Percentiles rank a stretch among this genome's conserved stretches.
Conservation (phyloP, 768 basidiomycete genomes). For the Rhizopogon vulgaris region DNA sequence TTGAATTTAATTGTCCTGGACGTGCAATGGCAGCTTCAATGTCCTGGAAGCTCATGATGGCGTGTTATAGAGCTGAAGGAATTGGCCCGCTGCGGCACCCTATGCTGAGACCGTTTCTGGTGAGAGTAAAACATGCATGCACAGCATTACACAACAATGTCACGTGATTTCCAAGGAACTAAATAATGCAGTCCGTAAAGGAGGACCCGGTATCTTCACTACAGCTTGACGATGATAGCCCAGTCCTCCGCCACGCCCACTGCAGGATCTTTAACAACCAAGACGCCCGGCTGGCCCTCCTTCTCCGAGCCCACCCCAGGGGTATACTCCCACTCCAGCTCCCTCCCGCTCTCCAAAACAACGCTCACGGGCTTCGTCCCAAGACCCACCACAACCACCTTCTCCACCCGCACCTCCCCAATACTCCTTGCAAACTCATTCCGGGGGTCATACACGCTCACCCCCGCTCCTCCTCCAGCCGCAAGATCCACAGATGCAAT, state of each 20-base stretch:
- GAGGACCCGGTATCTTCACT: neutral
- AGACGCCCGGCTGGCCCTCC: constrained; percentile 59
- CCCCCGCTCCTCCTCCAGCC: constrained; percentile 39
- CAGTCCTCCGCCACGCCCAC: constrained; percentile 57
- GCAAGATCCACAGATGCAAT: constrained; percentile 51
- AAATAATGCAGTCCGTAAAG: neutral
- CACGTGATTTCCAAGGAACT: too few relatives aligned
- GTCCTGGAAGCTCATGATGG: constrained; percentile 45
- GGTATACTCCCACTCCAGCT: constrained; percentile 64
- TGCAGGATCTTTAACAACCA: constrained; percentile 74
- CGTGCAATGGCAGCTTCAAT: constrained; percentile 39
- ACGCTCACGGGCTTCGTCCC: constrained; percentile 55
- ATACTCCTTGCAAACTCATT: constrained; percentile 72
- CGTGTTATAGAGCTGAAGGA: neutral
- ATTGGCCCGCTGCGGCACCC: neutral
- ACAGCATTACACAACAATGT: too few relatives aligned
- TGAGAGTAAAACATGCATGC: too few relatives aligned
- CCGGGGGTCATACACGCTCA: constrained; percentile 41
- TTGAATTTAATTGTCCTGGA: constrained; percentile 19
- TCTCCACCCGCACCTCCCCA: constrained; percentile 67
- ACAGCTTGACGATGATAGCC: constrained; percentile 39
- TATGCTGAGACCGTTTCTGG: too few relatives aligned
- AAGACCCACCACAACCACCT: constrained; percentile 75
- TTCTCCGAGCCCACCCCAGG: constrained; percentile 53
- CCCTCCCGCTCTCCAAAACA: constrained; percentile 36